Conservation (phyloP, 805 yeast species). For the Henningerozyma blattae region DNA sequence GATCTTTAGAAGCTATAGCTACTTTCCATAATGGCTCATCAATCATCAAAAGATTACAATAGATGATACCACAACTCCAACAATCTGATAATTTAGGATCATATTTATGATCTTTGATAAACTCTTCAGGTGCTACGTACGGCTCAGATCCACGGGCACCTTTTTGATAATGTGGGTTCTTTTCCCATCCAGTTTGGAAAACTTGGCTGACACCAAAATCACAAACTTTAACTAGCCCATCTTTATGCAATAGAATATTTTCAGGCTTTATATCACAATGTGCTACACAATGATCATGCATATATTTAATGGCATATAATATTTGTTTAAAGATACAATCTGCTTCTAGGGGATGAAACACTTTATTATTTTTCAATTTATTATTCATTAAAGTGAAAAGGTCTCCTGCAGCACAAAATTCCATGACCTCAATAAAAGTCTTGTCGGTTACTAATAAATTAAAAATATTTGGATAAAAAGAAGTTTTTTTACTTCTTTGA, state of each 20-base stretch:
- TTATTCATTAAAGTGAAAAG: constrained; percentile 45
- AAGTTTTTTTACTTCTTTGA: constrained; percentile 1
- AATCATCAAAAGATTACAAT: constrained; percentile 58
- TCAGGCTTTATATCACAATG: constrained; percentile 91
- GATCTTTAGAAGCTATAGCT: constrained; percentile 47
- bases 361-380: constrained; percentile 32
- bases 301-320: constrained; percentile 65
- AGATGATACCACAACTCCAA: constrained; percentile 80
- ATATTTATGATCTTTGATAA: constrained; percentile 36
- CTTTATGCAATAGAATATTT: constrained; percentile 56
- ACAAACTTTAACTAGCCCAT: constrained; percentile 56
- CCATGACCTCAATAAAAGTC: constrained; percentile 86
- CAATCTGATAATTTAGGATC: constrained; percentile 76
- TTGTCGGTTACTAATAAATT: constrained; percentile 68
- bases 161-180: constrained; percentile 46
- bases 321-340: constrained; percentile 87
- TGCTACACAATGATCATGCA: constrained; percentile 88
- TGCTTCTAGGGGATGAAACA: constrained; percentile 53
- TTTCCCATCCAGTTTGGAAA: constrained; percentile 83
- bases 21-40: constrained; percentile 86
- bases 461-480: constrained; percentile 38
- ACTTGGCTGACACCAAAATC: constrained; percentile 92
- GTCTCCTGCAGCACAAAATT: constrained; percentile 81
- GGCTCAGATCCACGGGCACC: constrained; percentile 86
- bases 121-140: constrained; percentile 89